Evolutionary conservation across 176 grass and related monocot genomes (phyloP).

Genomic region (Musa acuminata): DNA sequence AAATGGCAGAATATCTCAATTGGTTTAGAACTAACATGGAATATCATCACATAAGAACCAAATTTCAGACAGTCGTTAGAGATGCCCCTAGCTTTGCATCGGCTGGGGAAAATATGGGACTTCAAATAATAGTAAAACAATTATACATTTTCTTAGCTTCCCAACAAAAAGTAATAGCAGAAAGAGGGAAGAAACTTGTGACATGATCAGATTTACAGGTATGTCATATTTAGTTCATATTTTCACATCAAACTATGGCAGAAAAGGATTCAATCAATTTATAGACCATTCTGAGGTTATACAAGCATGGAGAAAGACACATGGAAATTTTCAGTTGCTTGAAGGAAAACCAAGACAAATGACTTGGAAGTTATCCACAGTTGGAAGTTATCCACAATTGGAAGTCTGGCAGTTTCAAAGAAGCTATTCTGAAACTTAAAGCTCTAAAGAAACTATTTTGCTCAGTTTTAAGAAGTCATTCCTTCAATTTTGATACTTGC

Average conservation of each 20-base stretch:
- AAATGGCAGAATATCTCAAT: not conserved
- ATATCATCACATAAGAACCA: no score
- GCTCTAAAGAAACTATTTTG: not conserved
- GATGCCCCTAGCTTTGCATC: not conserved
- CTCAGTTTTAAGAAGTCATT: not conserved
- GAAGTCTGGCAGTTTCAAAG: not conserved
- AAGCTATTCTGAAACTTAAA: not conserved
- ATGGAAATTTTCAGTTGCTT: not conserved
- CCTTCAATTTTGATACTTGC: not conserved
- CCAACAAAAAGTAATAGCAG: not conserved
- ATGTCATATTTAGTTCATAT: no score
- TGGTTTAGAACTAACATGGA: no score
- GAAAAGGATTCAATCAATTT: no score
- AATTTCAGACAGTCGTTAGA: no score
- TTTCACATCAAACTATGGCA: no score
- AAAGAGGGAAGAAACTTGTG: no score
- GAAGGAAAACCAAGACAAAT: not conserved
- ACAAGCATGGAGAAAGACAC: not conserved
- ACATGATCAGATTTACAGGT: no score
- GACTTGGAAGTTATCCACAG: not conserved
- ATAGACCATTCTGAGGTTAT: no score
- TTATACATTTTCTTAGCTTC: not conserved
- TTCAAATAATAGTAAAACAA: not conserved
- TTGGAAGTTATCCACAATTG: no score
- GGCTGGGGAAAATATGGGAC: not conserved